phyloP scores from a whole-genome alignment of 805 yeast genomes.

The Metschnikowia matae region DNA sequence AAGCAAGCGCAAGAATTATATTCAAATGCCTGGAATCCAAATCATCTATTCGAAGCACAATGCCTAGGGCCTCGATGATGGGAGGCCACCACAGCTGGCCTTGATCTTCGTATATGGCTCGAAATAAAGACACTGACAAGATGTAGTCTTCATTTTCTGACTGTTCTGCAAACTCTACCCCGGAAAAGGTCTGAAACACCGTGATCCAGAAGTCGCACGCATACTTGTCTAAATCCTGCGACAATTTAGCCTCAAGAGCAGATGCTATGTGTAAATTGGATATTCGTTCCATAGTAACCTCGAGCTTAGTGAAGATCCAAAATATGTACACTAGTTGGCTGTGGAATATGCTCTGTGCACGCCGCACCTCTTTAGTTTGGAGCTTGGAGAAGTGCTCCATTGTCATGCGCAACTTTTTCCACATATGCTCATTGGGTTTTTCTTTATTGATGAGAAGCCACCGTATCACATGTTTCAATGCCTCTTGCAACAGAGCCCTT shows the following conservation, averaged over 20 bases:
- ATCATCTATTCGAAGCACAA: neutral
- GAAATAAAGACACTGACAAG: constrained; percentile 23
- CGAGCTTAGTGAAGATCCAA: constrained; percentile 10
- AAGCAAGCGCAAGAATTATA: constrained; percentile 10
- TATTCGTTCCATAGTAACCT: constrained; percentile 1
- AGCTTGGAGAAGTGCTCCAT: constrained; percentile 17
- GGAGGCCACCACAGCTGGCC: constrained; percentile 26
- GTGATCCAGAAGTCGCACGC: constrained; percentile 19
- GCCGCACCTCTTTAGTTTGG: constrained; percentile 14
- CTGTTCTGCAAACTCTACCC: constrained; percentile 12
- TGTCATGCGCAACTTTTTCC: constrained; percentile 13
- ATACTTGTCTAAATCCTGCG: constrained; percentile 5
- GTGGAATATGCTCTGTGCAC: constrained; percentile 8
- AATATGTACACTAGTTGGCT: constrained; percentile 12
- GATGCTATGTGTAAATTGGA: neutral
- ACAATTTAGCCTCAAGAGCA: neutral
- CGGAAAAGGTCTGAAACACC: constrained; percentile 19
- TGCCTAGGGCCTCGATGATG: constrained; percentile 20
- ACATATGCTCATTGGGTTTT: constrained; percentile 18
- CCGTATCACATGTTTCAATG: constrained; percentile 21
- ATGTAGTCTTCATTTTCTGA: neutral
- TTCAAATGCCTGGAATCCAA: neutral
- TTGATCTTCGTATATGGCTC: constrained; percentile 13
- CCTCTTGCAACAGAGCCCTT: constrained; percentile 15
- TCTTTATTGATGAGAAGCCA: constrained; percentile 35